These are phyloP conservation scores for Botrytis cinerea DNA, from an alignment of 2,329 filamentous ascomycete species.

Conservation along the genomic window DNA sequence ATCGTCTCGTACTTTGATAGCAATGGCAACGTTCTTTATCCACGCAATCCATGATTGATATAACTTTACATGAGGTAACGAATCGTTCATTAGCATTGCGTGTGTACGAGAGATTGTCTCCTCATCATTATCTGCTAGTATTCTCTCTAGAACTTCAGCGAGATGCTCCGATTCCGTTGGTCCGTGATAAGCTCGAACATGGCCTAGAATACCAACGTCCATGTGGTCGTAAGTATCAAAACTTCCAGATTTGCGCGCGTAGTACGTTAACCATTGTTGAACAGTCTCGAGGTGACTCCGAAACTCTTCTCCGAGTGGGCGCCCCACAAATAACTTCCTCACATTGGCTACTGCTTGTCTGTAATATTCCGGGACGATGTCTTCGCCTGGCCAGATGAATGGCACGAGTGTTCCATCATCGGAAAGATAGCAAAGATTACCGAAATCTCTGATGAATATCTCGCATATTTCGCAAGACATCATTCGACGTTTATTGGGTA, in stretches of 20 bases:
- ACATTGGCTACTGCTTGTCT: constrained; percentile 5
- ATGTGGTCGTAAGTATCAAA: not conserved
- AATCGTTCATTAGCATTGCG: not conserved
- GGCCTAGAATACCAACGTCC: not conserved
- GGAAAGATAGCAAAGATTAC: constrained; percentile 15
- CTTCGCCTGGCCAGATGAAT: constrained; percentile 14
- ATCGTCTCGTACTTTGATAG: not conserved
- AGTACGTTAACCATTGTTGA: not conserved
- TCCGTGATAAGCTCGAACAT: not conserved
- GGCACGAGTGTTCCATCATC: not conserved
- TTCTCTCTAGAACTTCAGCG: not conserved
- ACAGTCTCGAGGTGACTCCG: not conserved
- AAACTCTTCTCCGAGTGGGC: constrained; percentile 8
- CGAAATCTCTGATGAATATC: not conserved
- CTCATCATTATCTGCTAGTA: not conserved
- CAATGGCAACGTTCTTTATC: constrained; percentile 12
- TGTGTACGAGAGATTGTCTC: not conserved
- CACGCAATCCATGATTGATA: constrained; percentile 9
- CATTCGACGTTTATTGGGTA: constrained; percentile 1
- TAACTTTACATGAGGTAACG: not conserved
- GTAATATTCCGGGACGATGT: constrained; percentile 14
- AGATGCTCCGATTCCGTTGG: not conserved
- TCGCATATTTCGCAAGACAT: constrained; percentile 19
- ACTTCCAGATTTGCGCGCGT: not conserved
- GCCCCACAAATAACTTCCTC: constrained; percentile 9